phyloP scores from a whole-genome alignment of 1,139 yeast genomes.

The Arxiozyma bovina region DNA sequence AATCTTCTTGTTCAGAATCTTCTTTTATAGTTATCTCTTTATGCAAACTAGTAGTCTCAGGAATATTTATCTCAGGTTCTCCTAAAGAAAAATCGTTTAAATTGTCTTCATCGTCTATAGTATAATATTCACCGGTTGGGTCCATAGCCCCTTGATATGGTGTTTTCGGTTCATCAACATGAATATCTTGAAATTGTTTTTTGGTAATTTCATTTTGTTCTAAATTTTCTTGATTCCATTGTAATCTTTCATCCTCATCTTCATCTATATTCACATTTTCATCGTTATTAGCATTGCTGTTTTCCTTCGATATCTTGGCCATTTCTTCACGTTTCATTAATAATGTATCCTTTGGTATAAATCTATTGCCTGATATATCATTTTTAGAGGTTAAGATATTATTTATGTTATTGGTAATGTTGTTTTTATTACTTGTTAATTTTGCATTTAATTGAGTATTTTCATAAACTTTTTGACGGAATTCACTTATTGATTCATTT shows the following conservation, averaged over 20 bases:
- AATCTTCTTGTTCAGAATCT: constrained; percentile 12
- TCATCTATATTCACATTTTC: neutral
- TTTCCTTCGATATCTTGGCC: constrained; percentile 5
- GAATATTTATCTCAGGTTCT: constrained; percentile 38
- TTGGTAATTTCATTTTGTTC: constrained; percentile 47
- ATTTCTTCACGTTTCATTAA: constrained; percentile 18
- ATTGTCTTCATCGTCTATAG: constrained; percentile 58
- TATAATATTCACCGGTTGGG: constrained; percentile 75
- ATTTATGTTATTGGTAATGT: neutral
- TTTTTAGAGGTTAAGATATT: neutral
- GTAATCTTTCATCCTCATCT: constrained; percentile 37
- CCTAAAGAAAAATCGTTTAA: constrained; percentile 46
- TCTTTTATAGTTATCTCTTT: constrained; percentile 14
- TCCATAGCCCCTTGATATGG: constrained; percentile 93
- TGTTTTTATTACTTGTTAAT: constrained; percentile 18
- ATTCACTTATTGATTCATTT: constrained; percentile 32
- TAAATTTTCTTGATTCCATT: constrained; percentile 66
- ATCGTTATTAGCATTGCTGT: neutral
- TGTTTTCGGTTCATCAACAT: constrained; percentile 91
- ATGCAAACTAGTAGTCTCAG: neutral
- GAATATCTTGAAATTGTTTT: constrained; percentile 33
- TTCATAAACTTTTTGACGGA: constrained; percentile 40
- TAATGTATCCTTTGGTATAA: constrained; percentile 25
- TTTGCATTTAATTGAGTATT: constrained; percentile 42
- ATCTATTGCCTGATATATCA: neutral